phyloP scores from a whole-genome alignment of 148 eudicot species.

The Silene uniflora region DNA sequence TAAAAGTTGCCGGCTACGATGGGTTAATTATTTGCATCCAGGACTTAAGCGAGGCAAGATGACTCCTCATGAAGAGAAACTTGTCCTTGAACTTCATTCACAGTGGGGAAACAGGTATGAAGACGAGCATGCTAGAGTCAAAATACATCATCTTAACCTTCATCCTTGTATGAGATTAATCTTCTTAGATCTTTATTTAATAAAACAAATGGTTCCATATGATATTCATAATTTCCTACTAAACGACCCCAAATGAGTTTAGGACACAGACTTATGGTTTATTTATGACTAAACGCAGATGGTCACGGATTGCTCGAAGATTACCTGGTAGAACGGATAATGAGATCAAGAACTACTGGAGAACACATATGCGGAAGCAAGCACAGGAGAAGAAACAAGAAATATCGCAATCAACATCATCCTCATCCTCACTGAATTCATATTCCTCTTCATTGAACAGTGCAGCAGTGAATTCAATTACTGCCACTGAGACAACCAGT shows the following conservation, averaged over 20 bases:
- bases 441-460: conserved; percentile 34
- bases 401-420: conserved; percentile 33
- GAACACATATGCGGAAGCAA: conserved; percentile 83
- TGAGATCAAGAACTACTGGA: conserved; percentile 91
- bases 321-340: conserved; percentile 87
- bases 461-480: conserved; percentile 20
- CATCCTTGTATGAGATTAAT: not conserved
- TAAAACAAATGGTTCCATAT: conserved; percentile 12
- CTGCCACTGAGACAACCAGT: conserved; percentile 21
- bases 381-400: conserved; percentile 54
- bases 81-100: conserved; percentile 76
- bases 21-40: conserved; percentile 95
- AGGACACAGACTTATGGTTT: not conserved
- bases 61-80: conserved; percentile 82
- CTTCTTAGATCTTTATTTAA: not conserved
- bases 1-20: conserved; percentile 89
- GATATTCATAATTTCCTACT: conserved; percentile 17
- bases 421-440: conserved; percentile 35
- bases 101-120: conserved; percentile 90
- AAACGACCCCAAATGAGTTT: not conserved
- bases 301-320: conserved; percentile 77
- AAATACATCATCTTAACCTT: not conserved
- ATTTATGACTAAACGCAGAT: conserved; percentile 32
- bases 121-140: conserved; percentile 9
- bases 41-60: conserved; percentile 86